phyloP scores from a whole-genome alignment of 176 grass and related monocot genomes.

The Bothriochloa decipiens region DNA sequence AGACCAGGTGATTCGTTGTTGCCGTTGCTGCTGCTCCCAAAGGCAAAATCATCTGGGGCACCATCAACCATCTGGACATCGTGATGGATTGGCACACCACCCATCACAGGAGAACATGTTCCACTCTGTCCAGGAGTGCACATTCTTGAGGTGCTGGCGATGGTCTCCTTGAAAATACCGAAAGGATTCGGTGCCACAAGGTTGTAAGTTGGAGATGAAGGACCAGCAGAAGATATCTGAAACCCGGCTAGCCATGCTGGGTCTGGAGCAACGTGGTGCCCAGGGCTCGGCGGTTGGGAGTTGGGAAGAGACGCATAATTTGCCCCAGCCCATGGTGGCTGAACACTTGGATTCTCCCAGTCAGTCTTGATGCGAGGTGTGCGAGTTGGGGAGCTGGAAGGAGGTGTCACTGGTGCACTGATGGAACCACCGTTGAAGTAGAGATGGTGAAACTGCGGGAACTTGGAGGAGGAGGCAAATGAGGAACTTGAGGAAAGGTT shows the following conservation, averaged over 20 bases:
- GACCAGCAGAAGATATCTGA: conserved; percentile 78
- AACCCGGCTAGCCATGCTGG: conserved; percentile 84
- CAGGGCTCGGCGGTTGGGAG: conserved; percentile 70
- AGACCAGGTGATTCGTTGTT: conserved; percentile 45
- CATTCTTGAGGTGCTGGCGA: conserved; percentile 64
- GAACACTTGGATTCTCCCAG: conserved; percentile 61
- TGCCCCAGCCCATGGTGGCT: conserved; percentile 65
- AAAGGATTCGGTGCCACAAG: conserved; percentile 87
- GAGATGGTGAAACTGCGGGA: conserved; percentile 68
- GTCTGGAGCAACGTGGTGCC: conserved; percentile 61
- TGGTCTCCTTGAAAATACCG: conserved; percentile 60
- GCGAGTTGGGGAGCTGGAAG: conserved; percentile 72
- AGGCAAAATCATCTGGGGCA: conserved; percentile 76
- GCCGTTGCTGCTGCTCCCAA: conserved; percentile 65
- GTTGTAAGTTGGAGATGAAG: conserved; percentile 82
- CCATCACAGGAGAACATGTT: conserved; percentile 74
- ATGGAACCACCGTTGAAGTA: conserved; percentile 78
- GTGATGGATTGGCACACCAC: conserved; percentile 32
- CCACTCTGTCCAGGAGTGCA: conserved; percentile 85
- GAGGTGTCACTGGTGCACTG: conserved; percentile 88
- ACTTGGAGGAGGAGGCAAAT: conserved; percentile 61
- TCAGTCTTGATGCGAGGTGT: conserved; percentile 61
- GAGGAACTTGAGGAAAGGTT: conserved; percentile 65
- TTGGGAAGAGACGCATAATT: conserved; percentile 77
- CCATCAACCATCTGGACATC: conserved; percentile 68